Percentiles rank a stretch among this genome's conserved stretches.
Evolutionary conservation across 2,329 filamentous ascomycete species (phyloP).

Genomic region (Ilyonectria mors-panacis): DNA sequence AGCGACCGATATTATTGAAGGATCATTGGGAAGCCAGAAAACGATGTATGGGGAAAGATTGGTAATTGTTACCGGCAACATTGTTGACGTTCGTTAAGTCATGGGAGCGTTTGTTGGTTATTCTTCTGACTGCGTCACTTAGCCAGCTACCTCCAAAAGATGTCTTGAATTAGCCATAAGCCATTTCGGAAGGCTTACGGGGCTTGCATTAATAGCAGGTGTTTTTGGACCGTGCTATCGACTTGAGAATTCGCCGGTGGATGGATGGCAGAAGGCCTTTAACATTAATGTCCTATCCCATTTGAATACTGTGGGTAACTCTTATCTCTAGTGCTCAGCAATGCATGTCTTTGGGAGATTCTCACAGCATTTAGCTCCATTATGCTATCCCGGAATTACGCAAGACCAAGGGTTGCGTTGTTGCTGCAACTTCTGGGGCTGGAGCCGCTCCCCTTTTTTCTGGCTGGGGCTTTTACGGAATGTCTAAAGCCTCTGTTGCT

Average conservation of each 20-base stretch:
- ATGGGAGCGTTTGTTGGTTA: neutral
- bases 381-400: neutral
- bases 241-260: neutral
- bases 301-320: neutral
- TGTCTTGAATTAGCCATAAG: neutral
- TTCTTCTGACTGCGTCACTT: neutral
- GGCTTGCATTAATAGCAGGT: neutral
- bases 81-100: neutral
- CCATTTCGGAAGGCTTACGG: neutral
- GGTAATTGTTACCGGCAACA: neutral
- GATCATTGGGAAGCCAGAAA: neutral
- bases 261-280: neutral
- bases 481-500: neutral
- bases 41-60: neutral
- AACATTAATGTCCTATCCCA: neutral
- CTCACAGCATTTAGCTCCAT: neutral
- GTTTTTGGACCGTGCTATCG: neutral
- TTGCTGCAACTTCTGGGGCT: neutral
- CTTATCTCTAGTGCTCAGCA: neutral
- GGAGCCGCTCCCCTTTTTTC: neutral
- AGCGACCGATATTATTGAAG: neutral
- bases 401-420: slow-evolving; percentile 1
- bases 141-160: neutral
- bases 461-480: neutral
- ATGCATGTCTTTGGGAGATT: neutral